Evolutionary conservation across 139 green algal species (phyloP).

Genomic region (Coccomyxa sp.): DNA sequence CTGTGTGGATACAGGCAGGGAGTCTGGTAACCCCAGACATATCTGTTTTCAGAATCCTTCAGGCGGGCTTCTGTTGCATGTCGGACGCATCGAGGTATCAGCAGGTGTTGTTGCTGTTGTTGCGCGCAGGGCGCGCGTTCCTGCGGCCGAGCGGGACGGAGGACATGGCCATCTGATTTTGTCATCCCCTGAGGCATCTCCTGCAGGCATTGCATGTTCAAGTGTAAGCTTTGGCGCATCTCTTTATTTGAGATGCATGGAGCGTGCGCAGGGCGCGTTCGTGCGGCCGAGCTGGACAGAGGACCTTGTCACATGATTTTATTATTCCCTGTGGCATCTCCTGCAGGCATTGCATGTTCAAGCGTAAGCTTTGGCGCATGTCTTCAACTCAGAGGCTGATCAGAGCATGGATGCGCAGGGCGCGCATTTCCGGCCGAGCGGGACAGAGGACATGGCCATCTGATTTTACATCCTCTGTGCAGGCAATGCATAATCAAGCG

Average conservation of each 20-base stretch:
- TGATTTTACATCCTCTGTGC: too few species aligned
- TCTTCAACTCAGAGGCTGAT: slow-evolving; percentile 74
- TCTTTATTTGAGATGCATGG: too few species aligned
- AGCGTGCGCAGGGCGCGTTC: too few species aligned
- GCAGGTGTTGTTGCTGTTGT: neutral
- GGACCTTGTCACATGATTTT: slow-evolving; percentile 75
- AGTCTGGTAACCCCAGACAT: neutral
- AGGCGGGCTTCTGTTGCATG: neutral
- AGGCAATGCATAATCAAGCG: too few species aligned
- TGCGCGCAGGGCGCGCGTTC: slow-evolving; percentile 65
- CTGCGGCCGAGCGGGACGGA: slow-evolving; percentile 92
- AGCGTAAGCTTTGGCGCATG: slow-evolving; percentile 75
- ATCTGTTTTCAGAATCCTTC: neutral
- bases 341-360: slow-evolving; percentile 82
- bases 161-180: too few species aligned
- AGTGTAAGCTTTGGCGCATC: too few species aligned
- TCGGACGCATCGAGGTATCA: neutral
- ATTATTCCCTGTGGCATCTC: slow-evolving; percentile 73
- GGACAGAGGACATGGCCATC: slow-evolving; percentile 96
- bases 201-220: too few species aligned
- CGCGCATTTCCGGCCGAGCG: slow-evolving; percentile 85
- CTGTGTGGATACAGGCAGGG: neutral
- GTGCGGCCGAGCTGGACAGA: too few species aligned
- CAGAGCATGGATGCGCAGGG: slow-evolving; percentile 39
- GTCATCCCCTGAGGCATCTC: too few species aligned